Conservation (phyloP, 2,329 filamentous ascomycete species). For the Diaporthe vexans region DNA sequence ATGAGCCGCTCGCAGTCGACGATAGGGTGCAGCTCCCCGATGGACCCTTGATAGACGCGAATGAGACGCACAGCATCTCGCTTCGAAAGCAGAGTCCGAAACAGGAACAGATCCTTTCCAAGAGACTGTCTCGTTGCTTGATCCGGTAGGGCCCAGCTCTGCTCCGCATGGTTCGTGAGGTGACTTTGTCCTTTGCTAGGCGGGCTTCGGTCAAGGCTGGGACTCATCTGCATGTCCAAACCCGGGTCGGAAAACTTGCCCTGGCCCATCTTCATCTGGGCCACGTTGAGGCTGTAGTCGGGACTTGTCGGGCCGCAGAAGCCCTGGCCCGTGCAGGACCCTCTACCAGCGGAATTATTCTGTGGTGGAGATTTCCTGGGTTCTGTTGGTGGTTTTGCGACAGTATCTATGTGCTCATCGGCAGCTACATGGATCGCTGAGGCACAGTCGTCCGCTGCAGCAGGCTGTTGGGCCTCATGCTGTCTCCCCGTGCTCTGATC, state of each 20-base stretch:
- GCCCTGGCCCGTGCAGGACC: not conserved
- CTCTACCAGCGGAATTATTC: not conserved
- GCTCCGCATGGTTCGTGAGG: not conserved
- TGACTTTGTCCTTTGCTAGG: not conserved
- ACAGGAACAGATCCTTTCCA: not conserved
- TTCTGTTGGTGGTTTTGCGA: too few species aligned
- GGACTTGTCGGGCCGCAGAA: not conserved
- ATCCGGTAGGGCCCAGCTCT: not conserved
- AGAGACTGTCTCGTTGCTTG: not conserved
- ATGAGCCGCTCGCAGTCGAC: not conserved
- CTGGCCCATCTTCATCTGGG: not conserved
- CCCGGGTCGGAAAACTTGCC: not conserved
- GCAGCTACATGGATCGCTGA: not conserved
- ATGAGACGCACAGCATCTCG: not conserved
- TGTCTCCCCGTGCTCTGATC: not conserved
- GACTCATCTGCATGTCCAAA: not conserved
- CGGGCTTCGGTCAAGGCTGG: not conserved
- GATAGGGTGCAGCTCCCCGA: not conserved
- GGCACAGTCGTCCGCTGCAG: not conserved
- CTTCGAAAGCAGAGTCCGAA: not conserved
- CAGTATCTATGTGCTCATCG: not conserved
- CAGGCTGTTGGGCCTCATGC: not conserved
- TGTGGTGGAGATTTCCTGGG: not conserved
- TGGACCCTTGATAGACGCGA: not conserved
- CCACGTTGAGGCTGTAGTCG: constrained; percentile 5